A percentile compares a stretch with the other conserved stretches of the same genome.
Conservation (phyloP, 768 basidiomycete genomes). For the Mycena maculata region DNA sequence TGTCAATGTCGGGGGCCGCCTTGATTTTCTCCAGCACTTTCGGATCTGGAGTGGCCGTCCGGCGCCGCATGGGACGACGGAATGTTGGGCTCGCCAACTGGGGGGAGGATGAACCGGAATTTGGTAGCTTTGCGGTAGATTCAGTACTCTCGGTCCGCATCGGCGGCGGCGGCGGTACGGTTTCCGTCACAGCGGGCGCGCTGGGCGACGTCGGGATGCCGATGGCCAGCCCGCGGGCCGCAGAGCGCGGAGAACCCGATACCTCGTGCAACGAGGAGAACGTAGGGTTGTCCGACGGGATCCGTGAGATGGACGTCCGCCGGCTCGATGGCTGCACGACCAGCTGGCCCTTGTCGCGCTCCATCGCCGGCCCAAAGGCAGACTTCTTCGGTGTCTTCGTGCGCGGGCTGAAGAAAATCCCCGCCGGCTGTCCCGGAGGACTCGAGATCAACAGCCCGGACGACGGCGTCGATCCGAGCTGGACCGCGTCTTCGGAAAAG, state of each 20-base stretch:
- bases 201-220: conserved; percentile 9
- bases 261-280: conserved; percentile 52
- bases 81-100: conserved; percentile 26
- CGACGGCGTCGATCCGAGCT: conserved; percentile 79
- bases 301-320: conserved; percentile 41
- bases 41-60: conserved; percentile 40
- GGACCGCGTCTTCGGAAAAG: conserved; percentile 75
- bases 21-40: conserved; percentile 62
- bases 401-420: conserved; percentile 94
- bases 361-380: conserved; percentile 55
- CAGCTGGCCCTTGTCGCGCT: conserved; percentile 58
- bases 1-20: conserved; percentile 67
- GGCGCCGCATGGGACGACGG: conserved; percentile 38
- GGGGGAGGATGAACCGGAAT: conserved; percentile 19
- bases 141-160: conserved; percentile 17
- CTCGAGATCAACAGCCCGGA: conserved; percentile 92
- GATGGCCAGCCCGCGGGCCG: background rate
- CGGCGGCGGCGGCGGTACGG: conserved; percentile 12
- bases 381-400: conserved; percentile 50
- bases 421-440: conserved; percentile 93
- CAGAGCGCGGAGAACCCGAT: conserved; percentile 31
- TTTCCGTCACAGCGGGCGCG: background rate
- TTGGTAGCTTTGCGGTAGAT: background rate
- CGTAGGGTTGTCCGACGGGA: conserved; percentile 35
- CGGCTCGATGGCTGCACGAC: conserved; percentile 42